A percentile compares a stretch with the other conserved stretches of the same genome.
These are phyloP conservation scores for Leishmania guyanensis DNA, from an alignment of 208 protist species.

Conservation along the genomic window DNA sequence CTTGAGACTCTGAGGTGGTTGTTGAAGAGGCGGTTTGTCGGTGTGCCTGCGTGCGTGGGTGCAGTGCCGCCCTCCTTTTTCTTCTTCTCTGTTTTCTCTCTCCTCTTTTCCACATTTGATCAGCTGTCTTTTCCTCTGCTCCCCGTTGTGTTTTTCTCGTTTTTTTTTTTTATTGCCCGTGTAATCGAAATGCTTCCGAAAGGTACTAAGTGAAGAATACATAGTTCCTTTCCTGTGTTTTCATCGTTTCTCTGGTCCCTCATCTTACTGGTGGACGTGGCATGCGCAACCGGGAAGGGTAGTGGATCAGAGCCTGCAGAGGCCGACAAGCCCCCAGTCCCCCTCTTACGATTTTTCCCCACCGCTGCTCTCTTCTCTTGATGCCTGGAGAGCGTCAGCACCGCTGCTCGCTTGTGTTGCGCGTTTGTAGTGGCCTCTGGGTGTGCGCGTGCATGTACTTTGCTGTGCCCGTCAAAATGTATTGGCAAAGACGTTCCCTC, in stretches of 20 bases:
- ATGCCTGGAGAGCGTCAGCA: background rate
- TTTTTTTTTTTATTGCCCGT: background rate
- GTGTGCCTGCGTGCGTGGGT: background rate
- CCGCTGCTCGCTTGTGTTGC: background rate
- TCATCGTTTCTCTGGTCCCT: background rate
- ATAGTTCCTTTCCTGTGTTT: background rate
- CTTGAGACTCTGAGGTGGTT: background rate
- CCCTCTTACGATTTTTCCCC: background rate
- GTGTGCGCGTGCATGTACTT: background rate
- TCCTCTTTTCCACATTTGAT: background rate
- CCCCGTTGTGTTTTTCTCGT: no score
- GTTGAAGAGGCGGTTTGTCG: background rate
- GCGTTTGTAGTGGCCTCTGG: background rate
- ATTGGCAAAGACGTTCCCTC: background rate
- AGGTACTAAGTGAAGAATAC: background rate
- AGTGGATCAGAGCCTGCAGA: background rate
- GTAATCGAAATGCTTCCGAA: background rate
- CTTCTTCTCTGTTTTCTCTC: no score
- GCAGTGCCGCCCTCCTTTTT: background rate
- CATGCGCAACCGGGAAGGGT: background rate
- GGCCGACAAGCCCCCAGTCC: background rate
- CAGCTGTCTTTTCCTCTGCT: background rate
- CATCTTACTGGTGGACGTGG: background rate
- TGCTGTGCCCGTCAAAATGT: background rate
- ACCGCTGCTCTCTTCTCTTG: background rate